phyloP scores from a whole-genome alignment of 2,329 filamentous ascomycete genomes.

The Trichoderma asperellum region DNA sequence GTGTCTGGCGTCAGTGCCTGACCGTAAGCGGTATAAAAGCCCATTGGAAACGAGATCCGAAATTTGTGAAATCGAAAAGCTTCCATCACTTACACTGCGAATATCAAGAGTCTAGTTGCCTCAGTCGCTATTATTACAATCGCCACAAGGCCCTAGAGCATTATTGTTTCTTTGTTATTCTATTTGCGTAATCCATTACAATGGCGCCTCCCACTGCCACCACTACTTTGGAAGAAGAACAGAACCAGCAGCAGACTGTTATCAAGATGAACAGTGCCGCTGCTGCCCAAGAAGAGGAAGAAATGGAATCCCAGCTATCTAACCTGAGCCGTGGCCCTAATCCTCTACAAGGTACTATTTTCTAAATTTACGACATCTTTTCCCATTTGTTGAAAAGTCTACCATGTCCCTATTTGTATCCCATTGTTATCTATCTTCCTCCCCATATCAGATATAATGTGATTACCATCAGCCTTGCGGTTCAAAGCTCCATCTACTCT shows the following conservation, averaged over 20 bases:
- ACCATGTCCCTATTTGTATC: neutral
- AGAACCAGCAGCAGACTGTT: neutral
- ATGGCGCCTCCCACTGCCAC: slow-evolving; percentile 32
- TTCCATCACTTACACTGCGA: neutral
- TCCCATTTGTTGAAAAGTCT: neutral
- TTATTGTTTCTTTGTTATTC: neutral
- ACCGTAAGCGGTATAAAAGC: slow-evolving; percentile 1
- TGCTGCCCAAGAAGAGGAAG: slow-evolving; percentile 26
- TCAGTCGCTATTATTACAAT: neutral
- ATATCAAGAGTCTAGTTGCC: neutral
- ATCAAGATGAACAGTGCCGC: slow-evolving; percentile 24
- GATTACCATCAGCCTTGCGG: neutral
- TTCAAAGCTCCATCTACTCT: neutral
- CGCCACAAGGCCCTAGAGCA: neutral
- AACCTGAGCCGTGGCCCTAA: slow-evolving; percentile 36
- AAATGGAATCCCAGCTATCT: slow-evolving; percentile 31
- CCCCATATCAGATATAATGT: neutral
- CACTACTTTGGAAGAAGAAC: slow-evolving; percentile 13
- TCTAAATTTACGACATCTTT: neutral
- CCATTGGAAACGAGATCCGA: neutral
- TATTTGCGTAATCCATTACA: neutral
- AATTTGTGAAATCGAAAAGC: neutral
- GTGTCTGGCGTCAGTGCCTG: neutral
- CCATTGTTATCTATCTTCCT: neutral
- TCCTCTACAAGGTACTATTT: slow-evolving; percentile 31